phyloP scores from a whole-genome alignment of 148 eudicot species.

The Cornus florida region DNA sequence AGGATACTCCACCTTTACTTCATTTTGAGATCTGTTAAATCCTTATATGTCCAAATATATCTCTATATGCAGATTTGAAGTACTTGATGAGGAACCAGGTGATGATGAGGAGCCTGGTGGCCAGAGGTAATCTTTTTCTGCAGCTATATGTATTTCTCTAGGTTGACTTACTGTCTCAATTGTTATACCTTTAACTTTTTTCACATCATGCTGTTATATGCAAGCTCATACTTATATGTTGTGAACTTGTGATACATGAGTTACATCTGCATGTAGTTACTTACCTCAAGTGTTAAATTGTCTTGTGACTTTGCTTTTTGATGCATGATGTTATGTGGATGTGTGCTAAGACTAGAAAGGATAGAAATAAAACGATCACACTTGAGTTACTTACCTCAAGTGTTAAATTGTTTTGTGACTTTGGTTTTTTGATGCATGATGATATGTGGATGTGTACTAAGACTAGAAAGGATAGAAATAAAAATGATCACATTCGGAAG shows the following conservation, averaged over 20 bases:
- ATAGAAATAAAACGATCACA: too few species aligned
- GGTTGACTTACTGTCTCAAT: background rate
- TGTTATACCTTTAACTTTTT: background rate
- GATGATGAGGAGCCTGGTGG: conserved; percentile 90
- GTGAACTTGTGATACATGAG: background rate
- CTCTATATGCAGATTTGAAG: conserved; percentile 64
- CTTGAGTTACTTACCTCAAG: too few species aligned
- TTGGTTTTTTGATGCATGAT: too few species aligned
- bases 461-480: too few species aligned
- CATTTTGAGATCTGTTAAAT: background rate
- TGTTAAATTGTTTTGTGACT: too few species aligned
- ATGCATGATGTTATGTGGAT: too few species aligned
- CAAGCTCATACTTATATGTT: background rate
- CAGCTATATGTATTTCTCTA: background rate
- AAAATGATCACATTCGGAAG: too few species aligned
- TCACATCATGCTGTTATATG: background rate
- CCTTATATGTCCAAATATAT: background rate
- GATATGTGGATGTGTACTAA: too few species aligned
- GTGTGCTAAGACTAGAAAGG: too few species aligned
- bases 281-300: background rate
- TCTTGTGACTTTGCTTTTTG: background rate
- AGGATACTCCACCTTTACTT: background rate
- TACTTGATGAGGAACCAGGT: conserved; percentile 93
- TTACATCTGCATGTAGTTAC: background rate
- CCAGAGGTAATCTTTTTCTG: conserved; percentile 61